Percentiles rank a stretch among this genome's conserved stretches.
Conservation (phyloP, 1,139 yeast genomes). For the Spencermartinsiella ligniputridi region DNA sequence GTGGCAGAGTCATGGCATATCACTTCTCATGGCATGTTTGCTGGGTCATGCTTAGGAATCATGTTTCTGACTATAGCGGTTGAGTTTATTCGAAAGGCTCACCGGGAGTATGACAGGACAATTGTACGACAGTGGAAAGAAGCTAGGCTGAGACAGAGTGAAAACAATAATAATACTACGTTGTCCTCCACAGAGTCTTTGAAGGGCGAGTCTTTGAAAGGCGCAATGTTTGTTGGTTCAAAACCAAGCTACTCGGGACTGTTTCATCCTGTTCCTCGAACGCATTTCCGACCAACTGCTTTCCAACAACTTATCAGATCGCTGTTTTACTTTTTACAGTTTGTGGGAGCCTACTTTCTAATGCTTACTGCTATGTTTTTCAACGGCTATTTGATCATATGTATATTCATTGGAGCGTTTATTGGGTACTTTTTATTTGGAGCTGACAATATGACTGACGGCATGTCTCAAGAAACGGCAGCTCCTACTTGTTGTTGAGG, state of each 20-base stretch:
- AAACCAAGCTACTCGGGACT: not conserved
- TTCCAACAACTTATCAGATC: slow-evolving; percentile 49
- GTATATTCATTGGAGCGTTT: slow-evolving; percentile 59
- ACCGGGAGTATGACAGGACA: slow-evolving; percentile 51
- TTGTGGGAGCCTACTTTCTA: slow-evolving; percentile 59
- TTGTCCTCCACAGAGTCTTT: not conserved
- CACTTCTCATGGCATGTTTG: slow-evolving; percentile 55
- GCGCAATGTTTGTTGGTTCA: not conserved
- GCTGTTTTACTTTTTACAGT: slow-evolving; percentile 49
- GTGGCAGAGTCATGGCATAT: slow-evolving; percentile 64
- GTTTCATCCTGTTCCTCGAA: not conserved
- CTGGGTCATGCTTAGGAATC: slow-evolving; percentile 67
- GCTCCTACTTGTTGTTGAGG: slow-evolving; percentile 15
- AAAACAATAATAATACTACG: slow-evolving; percentile 1
- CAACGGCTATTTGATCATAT: slow-evolving; percentile 62
- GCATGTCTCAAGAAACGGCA: slow-evolving; percentile 16
- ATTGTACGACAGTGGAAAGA: slow-evolving; percentile 31
- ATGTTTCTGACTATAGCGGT: slow-evolving; percentile 52
- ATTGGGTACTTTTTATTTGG: slow-evolving; percentile 47
- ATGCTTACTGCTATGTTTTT: slow-evolving; percentile 73
- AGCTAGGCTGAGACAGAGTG: slow-evolving; percentile 5
- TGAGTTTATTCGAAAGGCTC: slow-evolving; percentile 53
- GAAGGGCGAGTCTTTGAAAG: not conserved
- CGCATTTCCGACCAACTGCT: slow-evolving; percentile 33
- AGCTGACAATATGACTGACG: slow-evolving; percentile 23